Conservation (phyloP, 2,329 filamentous ascomycete genomes). For the Verticillium isaacii region DNA sequence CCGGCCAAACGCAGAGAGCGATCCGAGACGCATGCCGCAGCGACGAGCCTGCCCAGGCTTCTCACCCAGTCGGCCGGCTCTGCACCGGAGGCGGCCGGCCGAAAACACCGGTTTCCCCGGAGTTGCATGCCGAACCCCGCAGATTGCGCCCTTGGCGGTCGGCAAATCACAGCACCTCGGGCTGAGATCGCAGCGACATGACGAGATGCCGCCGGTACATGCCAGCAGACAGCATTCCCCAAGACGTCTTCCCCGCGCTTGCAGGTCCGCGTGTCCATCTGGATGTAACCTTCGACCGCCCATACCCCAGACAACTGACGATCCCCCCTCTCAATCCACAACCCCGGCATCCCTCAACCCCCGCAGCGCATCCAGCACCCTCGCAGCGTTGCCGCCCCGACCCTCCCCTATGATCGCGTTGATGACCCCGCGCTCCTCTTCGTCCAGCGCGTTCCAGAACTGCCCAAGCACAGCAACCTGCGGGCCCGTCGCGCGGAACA, state of each 20-base stretch:
- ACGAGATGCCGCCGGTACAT: neutral
- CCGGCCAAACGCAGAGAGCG: too few species aligned
- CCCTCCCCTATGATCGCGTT: neutral
- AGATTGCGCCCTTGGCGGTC: neutral
- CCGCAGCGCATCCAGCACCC: neutral
- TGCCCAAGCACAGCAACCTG: slow-evolving; percentile 7
- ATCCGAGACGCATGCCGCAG: neutral
- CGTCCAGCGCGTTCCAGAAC: slow-evolving; percentile 10
- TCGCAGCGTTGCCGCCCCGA: neutral
- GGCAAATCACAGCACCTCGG: neutral
- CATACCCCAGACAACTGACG: neutral
- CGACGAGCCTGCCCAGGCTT: neutral
- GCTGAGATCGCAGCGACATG: neutral
- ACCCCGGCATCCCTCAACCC: neutral
- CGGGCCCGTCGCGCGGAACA: slow-evolving; percentile 7
- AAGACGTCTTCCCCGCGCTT: neutral
- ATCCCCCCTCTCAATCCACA: neutral
- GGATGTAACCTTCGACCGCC: neutral
- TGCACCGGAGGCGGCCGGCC: neutral
- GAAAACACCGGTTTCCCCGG: neutral
- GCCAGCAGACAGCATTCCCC: neutral
- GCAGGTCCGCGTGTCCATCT: neutral
- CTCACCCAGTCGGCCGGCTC: neutral
- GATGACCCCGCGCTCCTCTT: neutral
- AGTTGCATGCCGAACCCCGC: neutral